These are phyloP conservation scores for Pueraria montana DNA, from an alignment of 306 rosid genomes.

Conservation along the genomic window DNA sequence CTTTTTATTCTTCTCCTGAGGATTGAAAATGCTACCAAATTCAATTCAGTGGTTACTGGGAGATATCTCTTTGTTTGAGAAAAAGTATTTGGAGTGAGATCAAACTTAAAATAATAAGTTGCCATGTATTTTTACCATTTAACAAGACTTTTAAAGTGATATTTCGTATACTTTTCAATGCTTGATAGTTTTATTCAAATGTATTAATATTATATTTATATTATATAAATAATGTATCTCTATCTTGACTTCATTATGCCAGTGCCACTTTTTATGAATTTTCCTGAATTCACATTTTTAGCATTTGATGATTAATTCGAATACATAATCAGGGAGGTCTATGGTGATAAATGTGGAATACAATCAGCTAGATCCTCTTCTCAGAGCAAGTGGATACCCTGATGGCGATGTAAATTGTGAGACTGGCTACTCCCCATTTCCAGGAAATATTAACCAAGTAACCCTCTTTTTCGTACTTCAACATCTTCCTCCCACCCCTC, in stretches of 20 bases:
- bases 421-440: slow-evolving; percentile 95
- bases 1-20: slow-evolving; percentile 5
- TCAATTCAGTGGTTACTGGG: slow-evolving; percentile 31
- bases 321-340: slow-evolving; percentile 70
- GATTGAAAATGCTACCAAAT: slow-evolving; percentile 28
- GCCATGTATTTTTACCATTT: slow-evolving; percentile 14
- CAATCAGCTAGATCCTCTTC: slow-evolving; percentile 98
- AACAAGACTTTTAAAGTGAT: slow-evolving; percentile 2
- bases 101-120: background rate
- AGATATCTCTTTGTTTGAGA: slow-evolving; percentile 5
- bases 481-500: background rate
- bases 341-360: slow-evolving; percentile 99
- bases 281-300: slow-evolving; percentile 6
- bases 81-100: slow-evolving; percentile 24
- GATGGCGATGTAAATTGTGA: slow-evolving; percentile 90
- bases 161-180: slow-evolving; percentile 26
- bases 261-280: slow-evolving; percentile 26
- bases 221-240: slow-evolving; percentile 19
- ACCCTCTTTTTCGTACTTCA: slow-evolving; percentile 52
- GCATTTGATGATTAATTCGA: slow-evolving; percentile 38
- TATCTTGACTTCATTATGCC: slow-evolving; percentile 37
- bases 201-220: background rate
- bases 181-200: slow-evolving; percentile 18
- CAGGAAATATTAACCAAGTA: slow-evolving; percentile 99
- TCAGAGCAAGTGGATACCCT: slow-evolving; percentile 90